Evolutionary conservation across 176 grass and related monocot species (phyloP), one percentile per base, ranked within the genome.

Genomic region (Phragmites australis): DNA sequence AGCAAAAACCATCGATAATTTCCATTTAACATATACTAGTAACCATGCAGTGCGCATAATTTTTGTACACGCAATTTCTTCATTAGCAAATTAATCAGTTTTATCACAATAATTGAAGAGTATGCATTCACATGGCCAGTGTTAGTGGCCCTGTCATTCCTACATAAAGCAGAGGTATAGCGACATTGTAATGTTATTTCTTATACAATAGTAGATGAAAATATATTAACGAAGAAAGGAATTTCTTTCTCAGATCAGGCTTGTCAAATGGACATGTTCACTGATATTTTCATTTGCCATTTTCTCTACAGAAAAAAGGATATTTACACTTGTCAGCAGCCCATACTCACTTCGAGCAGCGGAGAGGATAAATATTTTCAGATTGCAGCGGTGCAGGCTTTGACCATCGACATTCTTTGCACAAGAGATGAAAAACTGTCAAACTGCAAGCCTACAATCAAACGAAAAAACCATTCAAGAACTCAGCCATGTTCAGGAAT

Each of bases 131-230:
- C 25, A 83, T 21, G 27, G 47, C 43, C 62, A 15, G 32, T 50
- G 23, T 74, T 41, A 74, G 14, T 77, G 71, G 4, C 48, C n/a
- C n/a, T 57, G 47, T 18, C 12, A 23, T 70, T 57, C 61, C 32
- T 39, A 80, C 26, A 60, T 8, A 56, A 78, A 80, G 18, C 21
- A 53, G 67, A 65, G 75, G 17, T 37, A 60, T 54, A 45, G 75
- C 47, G 37, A 44, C 2, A 68, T 19, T 68, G 1, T 23, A 44
- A 62, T 68, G 47, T 49, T 68, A 62, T 67, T 88, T 67, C 27
- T 62, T 85, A 63, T 75, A 69, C 21, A 74, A 53, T 53, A 89
- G 70, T 11, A 47, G 29, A 84, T 26, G 32, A 5, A 70, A 68
- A 80, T 51, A 76, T 45, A 70, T 59, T 62, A 76, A 70, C 7